Conservation (phyloP, 176 grass and related monocot species). For the Phragmites australis region DNA sequence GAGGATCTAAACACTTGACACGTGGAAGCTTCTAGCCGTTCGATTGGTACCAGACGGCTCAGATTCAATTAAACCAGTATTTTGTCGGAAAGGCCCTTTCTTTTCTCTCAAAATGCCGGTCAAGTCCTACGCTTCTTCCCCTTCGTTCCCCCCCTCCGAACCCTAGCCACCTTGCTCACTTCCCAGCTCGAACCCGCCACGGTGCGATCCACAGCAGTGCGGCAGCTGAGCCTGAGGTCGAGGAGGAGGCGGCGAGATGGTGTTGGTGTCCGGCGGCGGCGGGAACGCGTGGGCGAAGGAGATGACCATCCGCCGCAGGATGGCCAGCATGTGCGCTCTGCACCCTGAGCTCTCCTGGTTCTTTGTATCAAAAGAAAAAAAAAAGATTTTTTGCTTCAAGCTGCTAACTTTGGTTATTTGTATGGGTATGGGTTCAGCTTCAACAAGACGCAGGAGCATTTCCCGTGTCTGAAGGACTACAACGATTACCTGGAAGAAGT, state of each 20-base stretch:
- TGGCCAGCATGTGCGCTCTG: slow-evolving; percentile 47
- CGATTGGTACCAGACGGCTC: neutral
- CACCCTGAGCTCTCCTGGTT: neutral
- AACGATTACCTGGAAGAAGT: slow-evolving; percentile 98
- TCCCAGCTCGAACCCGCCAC: neutral
- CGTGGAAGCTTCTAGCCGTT: neutral
- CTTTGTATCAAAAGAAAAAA: neutral
- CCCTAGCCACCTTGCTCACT: slow-evolving; percentile 28
- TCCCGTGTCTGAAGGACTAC: slow-evolving; percentile 77
- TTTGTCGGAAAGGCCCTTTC: neutral
- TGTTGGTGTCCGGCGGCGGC: slow-evolving; percentile 23
- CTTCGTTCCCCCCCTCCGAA: neutral
- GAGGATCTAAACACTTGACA: neutral
- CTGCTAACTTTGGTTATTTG: neutral
- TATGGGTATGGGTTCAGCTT: slow-evolving; percentile 53
- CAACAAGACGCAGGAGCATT: slow-evolving; percentile 84
- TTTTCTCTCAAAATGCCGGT: neutral
- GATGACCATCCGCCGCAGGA: slow-evolving; percentile 64
- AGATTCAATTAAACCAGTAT: neutral
- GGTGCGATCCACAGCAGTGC: neutral
- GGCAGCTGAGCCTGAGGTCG: slow-evolving; percentile 11
- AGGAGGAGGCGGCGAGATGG: slow-evolving; percentile 39
- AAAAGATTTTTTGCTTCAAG: neutral
- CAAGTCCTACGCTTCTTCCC: neutral
- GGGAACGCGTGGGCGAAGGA: slow-evolving; percentile 54